phyloP scores from a whole-genome alignment of 225 moss, liverwort and hornwort species.

The Lunularia cruciata region DNA sequence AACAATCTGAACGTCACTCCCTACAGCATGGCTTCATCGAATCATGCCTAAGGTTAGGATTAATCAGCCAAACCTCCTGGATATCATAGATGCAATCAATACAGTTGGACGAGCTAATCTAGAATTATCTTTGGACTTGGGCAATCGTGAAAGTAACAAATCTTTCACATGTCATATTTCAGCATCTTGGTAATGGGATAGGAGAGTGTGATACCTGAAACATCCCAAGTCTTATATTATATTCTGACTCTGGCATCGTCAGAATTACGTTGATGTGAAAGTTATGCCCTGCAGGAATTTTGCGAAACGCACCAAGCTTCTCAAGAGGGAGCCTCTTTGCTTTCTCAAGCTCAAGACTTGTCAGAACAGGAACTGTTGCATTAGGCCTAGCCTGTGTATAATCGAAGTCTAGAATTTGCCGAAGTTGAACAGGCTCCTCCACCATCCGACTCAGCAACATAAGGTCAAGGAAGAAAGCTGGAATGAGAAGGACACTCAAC shows the following conservation, averaged over 20 bases:
- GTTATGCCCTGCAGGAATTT: constrained; percentile 58
- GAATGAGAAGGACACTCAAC: constrained; percentile 61
- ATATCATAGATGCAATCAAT: too few species aligned
- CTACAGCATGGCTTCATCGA: too few species aligned
- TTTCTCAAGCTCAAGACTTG: constrained; percentile 49
- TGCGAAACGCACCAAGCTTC: constrained; percentile 53
- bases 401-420: constrained; percentile 73
- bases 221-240: constrained; percentile 81
- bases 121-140: too few species aligned
- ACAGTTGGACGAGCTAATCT: too few species aligned
- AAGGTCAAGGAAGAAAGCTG: constrained; percentile 59
- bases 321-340: constrained; percentile 46
- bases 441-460: constrained; percentile 51
- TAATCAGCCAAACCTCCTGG: too few species aligned
- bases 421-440: constrained; percentile 65
- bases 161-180: too few species aligned
- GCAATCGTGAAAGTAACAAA: too few species aligned
- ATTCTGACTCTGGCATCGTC: constrained; percentile 83
- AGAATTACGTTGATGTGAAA: constrained; percentile 64
- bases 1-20: too few species aligned
- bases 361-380: constrained; percentile 52
- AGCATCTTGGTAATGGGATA: not conserved
- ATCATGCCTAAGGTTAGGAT: too few species aligned
- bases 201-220: constrained; percentile 58
- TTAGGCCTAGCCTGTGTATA: constrained; percentile 62